Evolutionary conservation across 805 yeast species (phyloP), one percentile per base, ranked within the genome.

Genomic region (Kuraishia hungarica): DNA sequence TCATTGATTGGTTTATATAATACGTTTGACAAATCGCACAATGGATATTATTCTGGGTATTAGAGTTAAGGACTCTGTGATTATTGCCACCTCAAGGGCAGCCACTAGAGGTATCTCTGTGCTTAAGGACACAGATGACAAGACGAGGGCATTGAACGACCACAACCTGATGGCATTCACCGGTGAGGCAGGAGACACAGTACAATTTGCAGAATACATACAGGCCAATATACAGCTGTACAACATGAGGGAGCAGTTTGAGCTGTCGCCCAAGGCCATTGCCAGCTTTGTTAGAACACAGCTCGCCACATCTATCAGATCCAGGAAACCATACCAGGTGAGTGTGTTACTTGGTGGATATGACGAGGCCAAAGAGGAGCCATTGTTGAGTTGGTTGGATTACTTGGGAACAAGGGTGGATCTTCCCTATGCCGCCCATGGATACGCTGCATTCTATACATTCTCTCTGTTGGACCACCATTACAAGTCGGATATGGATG

Each of bases 401-500:
- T 94, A 94, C 69, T 74, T 94, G 60, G 99, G 99, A 7, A 89
- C 99, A 2, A 83, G 86, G 61, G 96, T 86, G 17, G 89, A 86
- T 58, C 77, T 94, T 57, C 98, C 99, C 17, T 94, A 94, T 67
- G 97, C 96, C 19, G 98, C 98, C 1, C 99, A 94, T 69, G 99
- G 99, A 13, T 94, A 94, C 67, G 96, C 98, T n/a, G 96, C 96
- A 1, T 94, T 93, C 72, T 94, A 94, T 70, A 84, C 96, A 35
- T 80, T 90, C 70, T 88, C 98, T 1, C 74, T 93, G 60, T 77
- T 94, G 61, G 99, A 94, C 74, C 91, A 86, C 62, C 97, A 91
- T 72, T 91, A 92, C 72, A 80, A 85, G 67, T 77, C 83, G 49
- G 92, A 84, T 62, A 81, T 92, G 84, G 74, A 80, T 6, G 70